These are phyloP conservation scores for Calonectria henricotiae DNA, from an alignment of 2,329 filamentous ascomycete species.

Conservation along the genomic window DNA sequence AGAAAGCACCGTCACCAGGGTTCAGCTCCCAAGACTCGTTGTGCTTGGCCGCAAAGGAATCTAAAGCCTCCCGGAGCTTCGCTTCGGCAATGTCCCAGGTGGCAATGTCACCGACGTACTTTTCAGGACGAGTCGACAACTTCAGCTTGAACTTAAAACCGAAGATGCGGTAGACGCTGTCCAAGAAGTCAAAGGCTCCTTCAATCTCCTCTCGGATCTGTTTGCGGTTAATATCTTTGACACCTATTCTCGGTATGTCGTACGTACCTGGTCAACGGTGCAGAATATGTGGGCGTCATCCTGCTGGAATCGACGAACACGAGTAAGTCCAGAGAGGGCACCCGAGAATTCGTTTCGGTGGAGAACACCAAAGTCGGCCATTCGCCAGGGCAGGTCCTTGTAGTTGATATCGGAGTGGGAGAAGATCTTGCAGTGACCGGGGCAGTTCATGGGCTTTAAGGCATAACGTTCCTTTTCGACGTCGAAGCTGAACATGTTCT, in stretches of 20 bases:
- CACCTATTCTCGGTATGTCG: not conserved
- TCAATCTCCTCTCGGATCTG: conserved; percentile 72
- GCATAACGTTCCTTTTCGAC: conserved; percentile 82
- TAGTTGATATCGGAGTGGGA: conserved; percentile 88
- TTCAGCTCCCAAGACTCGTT: conserved; percentile 90
- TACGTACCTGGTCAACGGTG: conserved; percentile 59
- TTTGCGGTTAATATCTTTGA: conserved; percentile 29
- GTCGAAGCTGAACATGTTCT: conserved; percentile 88
- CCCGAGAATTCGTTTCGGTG: conserved; percentile 97
- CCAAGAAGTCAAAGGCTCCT: conserved; percentile 89
- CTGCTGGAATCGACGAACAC: conserved; percentile 94
- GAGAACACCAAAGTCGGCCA: conserved; percentile 96
- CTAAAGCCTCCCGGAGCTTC: conserved; percentile 84
- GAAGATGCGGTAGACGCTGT: conserved; percentile 78
- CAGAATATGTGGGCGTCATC: conserved; percentile 99
- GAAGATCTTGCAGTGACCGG: conserved; percentile 93
- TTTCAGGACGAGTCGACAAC: conserved; percentile 91
- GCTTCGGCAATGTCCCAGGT: conserved; percentile 93
- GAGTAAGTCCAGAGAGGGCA: conserved; percentile 89
- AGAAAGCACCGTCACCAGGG: conserved; percentile 96
- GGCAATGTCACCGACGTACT: conserved; percentile 87
- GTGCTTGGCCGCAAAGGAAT: conserved; percentile 77
- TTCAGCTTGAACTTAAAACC: conserved; percentile 88
- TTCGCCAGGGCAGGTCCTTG: conserved; percentile 86
- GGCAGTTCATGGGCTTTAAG: conserved; percentile 99